Base-by-base conservation (phyloP, 108 stramenopile species). In the Cylindrotheca closterium region DNA sequence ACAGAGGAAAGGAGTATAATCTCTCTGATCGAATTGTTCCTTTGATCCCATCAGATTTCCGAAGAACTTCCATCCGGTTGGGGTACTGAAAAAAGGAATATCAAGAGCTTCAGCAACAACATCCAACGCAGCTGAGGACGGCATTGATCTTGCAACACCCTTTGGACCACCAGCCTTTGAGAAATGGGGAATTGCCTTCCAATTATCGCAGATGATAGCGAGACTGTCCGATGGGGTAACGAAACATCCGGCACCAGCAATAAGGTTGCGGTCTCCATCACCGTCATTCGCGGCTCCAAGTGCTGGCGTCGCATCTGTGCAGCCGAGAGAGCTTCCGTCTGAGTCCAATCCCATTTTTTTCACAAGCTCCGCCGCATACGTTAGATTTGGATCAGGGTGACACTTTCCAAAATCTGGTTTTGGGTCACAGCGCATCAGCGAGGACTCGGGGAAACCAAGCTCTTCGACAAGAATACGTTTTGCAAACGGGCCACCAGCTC, bases 11-110 rank as follows among this genome's bases (percentile, higher is more conserved):
- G 99, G 99, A 4, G 87, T 88, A 67, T 95, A 97, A 69, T 98
- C 91, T 34, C 65, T 73, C 27, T 84, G 81, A 22, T 68, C 83
- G 59, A 93, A 94, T 55, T 87, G 81, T 60, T 91, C 96, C 64
- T 94, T 94, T 30, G 93, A 94, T 61, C 94, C 92, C 99, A 99
- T 99, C 23, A 98, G 71, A 72, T 99, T 99, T 15, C 98, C 98
- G 76, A 99, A 99, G 80, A 95, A 99, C 78, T 99, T 99, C 99
- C 99, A 99, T 28, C 99, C 99, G 42, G 99, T 99, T 8, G 99
- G 99, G 3, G 96, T 96, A 23, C 92, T 94, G 77, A 99, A 99
- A 55, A 69, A 83, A 7, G 88, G 89, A 65, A 98, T 91, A 58
- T 66, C 79, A 34, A 80, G 78, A 12, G 89, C 81, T 47, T 87